phyloP scores from a whole-genome alignment of 768 basidiomycete species.

The Mrakia frigida region DNA sequence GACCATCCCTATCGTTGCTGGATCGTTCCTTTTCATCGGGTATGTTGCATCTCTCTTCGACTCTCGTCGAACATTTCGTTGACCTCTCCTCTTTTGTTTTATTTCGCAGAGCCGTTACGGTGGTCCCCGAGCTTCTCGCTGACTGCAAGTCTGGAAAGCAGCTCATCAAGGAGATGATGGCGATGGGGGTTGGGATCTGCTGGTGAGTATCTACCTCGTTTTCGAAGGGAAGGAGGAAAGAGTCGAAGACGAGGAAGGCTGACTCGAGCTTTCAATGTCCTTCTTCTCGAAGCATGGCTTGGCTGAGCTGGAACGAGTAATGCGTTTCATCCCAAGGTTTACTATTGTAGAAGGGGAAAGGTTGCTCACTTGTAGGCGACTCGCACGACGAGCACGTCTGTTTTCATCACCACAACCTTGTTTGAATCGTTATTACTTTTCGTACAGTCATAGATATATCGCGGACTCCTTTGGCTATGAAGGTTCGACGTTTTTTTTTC shows the following conservation, averaged over 20 bases:
- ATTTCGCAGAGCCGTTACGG: conserved; percentile 59
- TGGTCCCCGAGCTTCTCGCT: conserved; percentile 59
- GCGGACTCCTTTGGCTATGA: too few species aligned
- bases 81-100: conserved; percentile 69
- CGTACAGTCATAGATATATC: too few species aligned
- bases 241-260: neutral
- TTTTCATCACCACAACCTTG: too few species aligned
- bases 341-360: too few species aligned
- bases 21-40: conserved; percentile 85
- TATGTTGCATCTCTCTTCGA: neutral
- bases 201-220: conserved; percentile 16
- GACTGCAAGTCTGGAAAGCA: conserved; percentile 76
- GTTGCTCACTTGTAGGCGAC: too few species aligned
- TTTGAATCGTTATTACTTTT: too few species aligned
- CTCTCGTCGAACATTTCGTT: neutral
- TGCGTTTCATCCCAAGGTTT: too few species aligned
- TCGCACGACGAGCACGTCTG: too few species aligned
- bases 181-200: conserved; percentile 12
- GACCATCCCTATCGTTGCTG: conserved; percentile 69
- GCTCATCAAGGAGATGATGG: conserved; percentile 78
- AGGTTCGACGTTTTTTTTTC: too few species aligned
- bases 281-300: conserved; percentile 61
- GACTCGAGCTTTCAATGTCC: conserved; percentile 23
- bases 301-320: conserved; percentile 46
- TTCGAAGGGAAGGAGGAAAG: conserved; percentile 21